These are phyloP conservation scores for Tilletiopsis washingtonensis DNA, from an alignment of 1,284 basidiomycete genomes.

Conservation along the genomic window DNA sequence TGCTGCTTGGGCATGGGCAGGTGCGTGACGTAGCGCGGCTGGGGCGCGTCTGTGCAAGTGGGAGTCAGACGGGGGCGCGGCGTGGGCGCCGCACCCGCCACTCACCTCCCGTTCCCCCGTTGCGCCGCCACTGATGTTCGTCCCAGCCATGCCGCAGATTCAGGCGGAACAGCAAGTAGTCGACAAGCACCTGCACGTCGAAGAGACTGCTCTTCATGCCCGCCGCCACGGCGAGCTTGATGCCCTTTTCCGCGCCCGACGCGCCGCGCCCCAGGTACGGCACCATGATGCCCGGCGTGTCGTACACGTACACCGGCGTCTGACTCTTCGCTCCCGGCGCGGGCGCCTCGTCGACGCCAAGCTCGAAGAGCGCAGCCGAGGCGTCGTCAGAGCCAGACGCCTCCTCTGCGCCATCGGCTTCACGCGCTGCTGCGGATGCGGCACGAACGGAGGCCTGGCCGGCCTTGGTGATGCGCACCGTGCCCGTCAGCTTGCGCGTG, in stretches of 20 bases:
- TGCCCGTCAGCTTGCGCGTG: constrained; percentile 43
- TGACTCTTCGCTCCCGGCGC: no score
- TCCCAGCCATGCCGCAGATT: constrained; percentile 57
- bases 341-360: constrained; percentile 59
- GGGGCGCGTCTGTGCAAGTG: background rate
- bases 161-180: constrained; percentile 80
- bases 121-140: background rate
- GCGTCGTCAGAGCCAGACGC: no score
- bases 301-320: constrained; percentile 86
- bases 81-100: no score
- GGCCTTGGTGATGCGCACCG: constrained; percentile 38
- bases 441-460: background rate
- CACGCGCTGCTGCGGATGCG: background rate
- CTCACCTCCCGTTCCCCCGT: no score
- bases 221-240: constrained; percentile 87
- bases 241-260: constrained; percentile 75
- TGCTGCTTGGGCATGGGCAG: constrained; percentile 1
- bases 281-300: constrained; percentile 94
- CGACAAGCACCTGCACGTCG: constrained; percentile 70
- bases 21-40: constrained; percentile 13
- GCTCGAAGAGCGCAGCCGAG: no score
- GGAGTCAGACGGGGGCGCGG: no score
- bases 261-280: constrained; percentile 83
- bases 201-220: constrained; percentile 92
- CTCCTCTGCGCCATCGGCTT: no score